Base-by-base conservation (phyloP, 2,329 filamentous ascomycete genomes). In the Teratosphaeria epicoccoides region DNA sequence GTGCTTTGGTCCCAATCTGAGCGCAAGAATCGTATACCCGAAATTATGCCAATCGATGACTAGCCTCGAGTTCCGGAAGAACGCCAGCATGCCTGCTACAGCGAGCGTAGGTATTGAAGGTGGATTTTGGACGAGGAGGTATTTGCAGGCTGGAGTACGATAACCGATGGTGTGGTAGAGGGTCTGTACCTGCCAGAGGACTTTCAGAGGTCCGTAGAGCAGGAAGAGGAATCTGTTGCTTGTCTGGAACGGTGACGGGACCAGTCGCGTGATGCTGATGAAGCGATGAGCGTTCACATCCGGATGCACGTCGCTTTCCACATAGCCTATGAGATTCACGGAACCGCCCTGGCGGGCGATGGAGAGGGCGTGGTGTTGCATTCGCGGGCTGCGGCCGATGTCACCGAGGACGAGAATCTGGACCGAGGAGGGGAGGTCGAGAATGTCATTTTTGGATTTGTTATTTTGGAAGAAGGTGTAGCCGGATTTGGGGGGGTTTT, bases 1-100 rank as follows among this genome's bases (percentile, higher is more conserved):
- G 63, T 94, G 87, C 5, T 65, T 68, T 1, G 71, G 57, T 0
- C 81, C 80, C 1, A 85, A 72, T 55, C 83, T 84, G 47, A 85
- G 69, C 1, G 78, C 86, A 3, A 98, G 80, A 61, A 98, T 95
- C 7, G 88, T 91, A 76, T 91, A 95, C 60, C 91, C 93, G 69
- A 96, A 97, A 70, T 98, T 98, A 74, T 98, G 93, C 93, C 93
- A 98, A 73, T 98, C 93, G 51, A 97, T 86, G 55, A 97, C 77
- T 3, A 98, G 78, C 52, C 81, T 80, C 37, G 87, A 95, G 60
- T 87, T 84, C 47, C 93, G 84, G 48, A 95, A 68, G 59, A 83
- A 79, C 62, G 87, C 87, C 46, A 88, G 76, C 3, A 90, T 55
- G 22, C 83, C 76, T 14, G 88, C 85, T 33, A 96, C 74, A 49